Conservation (phyloP, 148 eudicot species). For the Vaccinium darrowii region DNA sequence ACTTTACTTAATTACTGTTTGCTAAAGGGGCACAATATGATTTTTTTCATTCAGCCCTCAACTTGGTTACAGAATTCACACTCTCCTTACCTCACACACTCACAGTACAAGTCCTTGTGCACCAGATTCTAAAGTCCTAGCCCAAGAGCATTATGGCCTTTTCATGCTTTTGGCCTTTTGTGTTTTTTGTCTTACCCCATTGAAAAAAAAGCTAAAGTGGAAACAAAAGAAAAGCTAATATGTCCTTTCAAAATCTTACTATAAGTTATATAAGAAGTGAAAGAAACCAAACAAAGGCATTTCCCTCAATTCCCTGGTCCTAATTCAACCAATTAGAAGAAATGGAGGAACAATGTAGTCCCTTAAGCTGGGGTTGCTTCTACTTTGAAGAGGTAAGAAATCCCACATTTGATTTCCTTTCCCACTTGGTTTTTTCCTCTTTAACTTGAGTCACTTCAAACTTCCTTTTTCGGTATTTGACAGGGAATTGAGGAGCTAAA, state of each 20-base stretch:
- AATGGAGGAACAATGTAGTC: slow-evolving; percentile 54
- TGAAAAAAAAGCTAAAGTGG: slow-evolving; percentile 13
- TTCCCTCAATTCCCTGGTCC: background rate
- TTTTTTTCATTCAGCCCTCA: background rate
- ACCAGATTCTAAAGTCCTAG: slow-evolving; percentile 12
- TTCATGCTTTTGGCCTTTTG: slow-evolving; percentile 23
- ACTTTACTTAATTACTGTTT: background rate
- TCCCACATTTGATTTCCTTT: background rate
- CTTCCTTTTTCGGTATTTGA: background rate
- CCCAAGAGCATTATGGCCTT: slow-evolving; percentile 17
- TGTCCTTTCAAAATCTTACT: background rate
- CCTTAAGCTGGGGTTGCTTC: slow-evolving; percentile 42
- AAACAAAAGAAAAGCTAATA: background rate
- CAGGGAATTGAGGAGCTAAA: slow-evolving; percentile 67
- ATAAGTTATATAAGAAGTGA: slow-evolving; percentile 14
- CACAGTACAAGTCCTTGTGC: background rate
- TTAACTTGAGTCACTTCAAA: background rate
- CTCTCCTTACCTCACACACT: background rate
- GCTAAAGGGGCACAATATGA: background rate
- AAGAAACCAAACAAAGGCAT: slow-evolving; percentile 1
- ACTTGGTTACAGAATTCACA: background rate
- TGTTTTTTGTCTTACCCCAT: slow-evolving; percentile 17
- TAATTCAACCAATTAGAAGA: background rate
- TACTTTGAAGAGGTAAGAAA: slow-evolving; percentile 43
- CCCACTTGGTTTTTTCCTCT: background rate